Conservation (phyloP, 257 asterid genomes). For the Penstemon davidsonii region DNA sequence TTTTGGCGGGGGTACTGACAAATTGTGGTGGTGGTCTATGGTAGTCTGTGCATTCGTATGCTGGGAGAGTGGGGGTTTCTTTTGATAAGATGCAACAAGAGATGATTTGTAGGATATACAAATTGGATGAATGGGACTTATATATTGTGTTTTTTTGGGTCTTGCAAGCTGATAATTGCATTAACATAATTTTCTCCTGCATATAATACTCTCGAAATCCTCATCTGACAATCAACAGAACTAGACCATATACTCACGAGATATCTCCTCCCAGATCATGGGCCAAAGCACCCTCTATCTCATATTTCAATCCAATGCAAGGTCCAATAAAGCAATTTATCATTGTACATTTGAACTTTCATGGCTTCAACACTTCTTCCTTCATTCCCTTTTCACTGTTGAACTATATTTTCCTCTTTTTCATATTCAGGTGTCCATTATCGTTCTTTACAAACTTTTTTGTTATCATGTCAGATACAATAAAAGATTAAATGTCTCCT, state of each 20-base stretch:
- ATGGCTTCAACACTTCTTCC: not conserved
- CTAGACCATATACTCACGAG: too few relatives aligned
- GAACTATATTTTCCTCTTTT: not conserved
- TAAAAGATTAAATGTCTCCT: too few relatives aligned
- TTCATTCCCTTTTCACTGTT: not conserved
- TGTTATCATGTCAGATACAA: too few relatives aligned
- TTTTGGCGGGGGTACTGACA: not conserved
- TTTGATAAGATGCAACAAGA: not conserved
- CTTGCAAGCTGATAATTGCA: too few relatives aligned
- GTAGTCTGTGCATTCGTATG: not conserved
- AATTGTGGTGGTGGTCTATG: not conserved
- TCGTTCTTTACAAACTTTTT: not conserved
- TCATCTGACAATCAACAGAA: too few relatives aligned
- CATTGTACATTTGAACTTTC: not conserved
- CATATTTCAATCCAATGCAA: not conserved
- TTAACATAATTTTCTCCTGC: too few relatives aligned
- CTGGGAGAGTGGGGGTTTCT: not conserved
- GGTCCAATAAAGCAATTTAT: not conserved
- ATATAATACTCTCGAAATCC: too few relatives aligned
- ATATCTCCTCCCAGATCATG: not conserved
- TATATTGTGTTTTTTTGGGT: too few relatives aligned
- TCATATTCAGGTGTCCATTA: not conserved
- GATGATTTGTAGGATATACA: too few relatives aligned
- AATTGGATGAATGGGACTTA: too few relatives aligned
- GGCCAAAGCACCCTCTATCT: not conserved